Conservation (phyloP, 345 rosid species). For the Cardamine resedifolia region DNA sequence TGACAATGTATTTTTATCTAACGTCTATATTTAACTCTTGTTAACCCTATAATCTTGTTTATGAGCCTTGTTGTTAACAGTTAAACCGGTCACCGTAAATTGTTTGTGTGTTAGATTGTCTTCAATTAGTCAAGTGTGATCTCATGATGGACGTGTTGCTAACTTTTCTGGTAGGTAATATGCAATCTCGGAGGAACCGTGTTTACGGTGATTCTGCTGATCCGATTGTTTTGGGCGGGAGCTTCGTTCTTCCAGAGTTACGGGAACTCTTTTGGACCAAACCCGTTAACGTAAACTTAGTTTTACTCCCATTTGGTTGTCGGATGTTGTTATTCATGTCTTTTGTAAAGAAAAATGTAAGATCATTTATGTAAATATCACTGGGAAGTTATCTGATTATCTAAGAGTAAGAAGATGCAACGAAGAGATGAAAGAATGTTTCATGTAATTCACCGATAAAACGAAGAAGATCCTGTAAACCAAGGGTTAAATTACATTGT, state of each 20-base stretch:
- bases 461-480: neutral
- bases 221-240: slow-evolving; percentile 66
- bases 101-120: neutral
- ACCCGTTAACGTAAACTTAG: slow-evolving; percentile 15
- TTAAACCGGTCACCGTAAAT: too few species aligned
- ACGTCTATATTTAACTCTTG: too few species aligned
- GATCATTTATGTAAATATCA: neutral
- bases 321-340: too few species aligned
- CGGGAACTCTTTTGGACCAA: slow-evolving; percentile 42
- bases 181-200: slow-evolving; percentile 77
- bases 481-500: neutral
- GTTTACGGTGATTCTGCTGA: slow-evolving; percentile 54
- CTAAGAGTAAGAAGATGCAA: neutral
- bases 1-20: neutral
- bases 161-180: slow-evolving; percentile 46
- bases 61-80: too few species aligned
- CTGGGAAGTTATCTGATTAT: neutral
- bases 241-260: slow-evolving; percentile 57
- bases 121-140: neutral
- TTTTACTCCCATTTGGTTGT: neutral
- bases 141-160: neutral
- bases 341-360: neutral
- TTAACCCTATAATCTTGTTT: neutral
- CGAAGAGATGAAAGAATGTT: neutral
- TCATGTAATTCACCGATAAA: neutral